Evolutionary conservation across 306 rosid species (phyloP).

Genomic region (Benincasa hispida): DNA sequence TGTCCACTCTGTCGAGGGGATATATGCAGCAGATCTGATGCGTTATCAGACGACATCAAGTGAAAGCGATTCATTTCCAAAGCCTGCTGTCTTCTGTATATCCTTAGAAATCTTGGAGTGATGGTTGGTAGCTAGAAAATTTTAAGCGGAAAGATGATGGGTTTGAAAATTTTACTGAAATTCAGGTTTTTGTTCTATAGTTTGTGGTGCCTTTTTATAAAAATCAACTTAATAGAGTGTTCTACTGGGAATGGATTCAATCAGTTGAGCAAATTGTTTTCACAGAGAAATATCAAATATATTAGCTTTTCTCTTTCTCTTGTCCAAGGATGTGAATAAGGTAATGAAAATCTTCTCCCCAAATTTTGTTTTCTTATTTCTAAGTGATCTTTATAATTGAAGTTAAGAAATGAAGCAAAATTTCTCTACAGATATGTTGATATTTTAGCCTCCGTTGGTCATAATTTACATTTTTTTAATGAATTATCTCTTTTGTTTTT

Average conservation of each 20-base stretch:
- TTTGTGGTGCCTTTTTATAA: not conserved
- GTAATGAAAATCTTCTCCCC: not conserved
- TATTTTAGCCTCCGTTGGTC: not conserved
- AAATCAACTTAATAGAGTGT: not conserved
- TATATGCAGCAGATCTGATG: slow-evolving; percentile 54
- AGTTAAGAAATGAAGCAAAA: not conserved
- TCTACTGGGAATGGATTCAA: not conserved
- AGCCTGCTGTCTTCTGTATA: not conserved
- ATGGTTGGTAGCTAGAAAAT: not conserved
- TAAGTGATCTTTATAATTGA: not conserved
- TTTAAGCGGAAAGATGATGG: not conserved
- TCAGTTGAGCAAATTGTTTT: not conserved
- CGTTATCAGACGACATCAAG: slow-evolving; percentile 20
- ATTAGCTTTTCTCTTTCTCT: not conserved
- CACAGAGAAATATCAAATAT: not conserved
- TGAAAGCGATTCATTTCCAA: not conserved
- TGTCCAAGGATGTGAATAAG: not conserved
- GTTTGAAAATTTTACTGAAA: not conserved
- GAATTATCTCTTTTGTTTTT: too few species aligned
- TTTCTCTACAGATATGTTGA: not conserved
- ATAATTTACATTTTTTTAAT: not conserved
- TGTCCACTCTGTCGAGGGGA: slow-evolving; percentile 94
- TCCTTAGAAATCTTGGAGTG: not conserved
- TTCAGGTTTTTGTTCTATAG: not conserved
- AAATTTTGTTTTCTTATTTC: not conserved